Evolutionary conservation across 257 asterid genomes (phyloP).

Genomic region (Paraleonurus japonicus): DNA sequence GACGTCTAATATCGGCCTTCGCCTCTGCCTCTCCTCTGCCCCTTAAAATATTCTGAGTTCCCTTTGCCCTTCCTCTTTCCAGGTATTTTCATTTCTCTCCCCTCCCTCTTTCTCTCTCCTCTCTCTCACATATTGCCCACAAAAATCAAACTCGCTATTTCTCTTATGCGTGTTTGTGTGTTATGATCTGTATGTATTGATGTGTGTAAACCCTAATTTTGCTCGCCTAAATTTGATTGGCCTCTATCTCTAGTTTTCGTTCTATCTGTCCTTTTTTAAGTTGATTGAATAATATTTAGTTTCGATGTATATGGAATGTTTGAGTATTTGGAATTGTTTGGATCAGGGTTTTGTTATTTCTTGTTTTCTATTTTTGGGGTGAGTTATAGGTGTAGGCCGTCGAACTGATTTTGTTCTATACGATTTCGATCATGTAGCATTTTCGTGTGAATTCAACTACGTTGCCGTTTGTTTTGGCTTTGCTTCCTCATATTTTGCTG

Average conservation of each 20-base stretch:
- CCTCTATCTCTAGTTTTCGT: neutral
- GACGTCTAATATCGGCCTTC: neutral
- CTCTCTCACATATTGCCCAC: conserved; percentile 23
- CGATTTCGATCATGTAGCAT: neutral
- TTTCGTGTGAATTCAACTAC: conserved; percentile 12
- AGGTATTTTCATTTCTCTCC: conserved; percentile 51
- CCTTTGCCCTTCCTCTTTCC: conserved; percentile 49
- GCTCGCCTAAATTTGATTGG: neutral
- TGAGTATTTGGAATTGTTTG: neutral
- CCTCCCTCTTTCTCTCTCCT: conserved; percentile 19
- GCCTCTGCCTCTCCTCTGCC: conserved; percentile 31
- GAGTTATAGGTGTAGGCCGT: neutral
- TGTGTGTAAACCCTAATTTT: conserved; percentile 19
- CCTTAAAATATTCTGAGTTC: conserved; percentile 29
- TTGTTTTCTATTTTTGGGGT: neutral
- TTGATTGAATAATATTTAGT: neutral
- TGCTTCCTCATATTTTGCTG: neutral
- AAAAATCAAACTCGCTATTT: conserved; percentile 9
- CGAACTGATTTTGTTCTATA: neutral
- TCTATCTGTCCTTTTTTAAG: neutral
- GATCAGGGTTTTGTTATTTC: conserved; percentile 16
- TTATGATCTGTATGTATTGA: conserved; percentile 12
- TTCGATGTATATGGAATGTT: conserved; percentile 16
- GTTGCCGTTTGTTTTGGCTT: neutral
- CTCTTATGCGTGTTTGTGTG: conserved; percentile 4